These are phyloP conservation scores for Penicillium sp. DNA, from an alignment of 2,329 filamentous ascomycete genomes.

Conservation along the genomic window DNA sequence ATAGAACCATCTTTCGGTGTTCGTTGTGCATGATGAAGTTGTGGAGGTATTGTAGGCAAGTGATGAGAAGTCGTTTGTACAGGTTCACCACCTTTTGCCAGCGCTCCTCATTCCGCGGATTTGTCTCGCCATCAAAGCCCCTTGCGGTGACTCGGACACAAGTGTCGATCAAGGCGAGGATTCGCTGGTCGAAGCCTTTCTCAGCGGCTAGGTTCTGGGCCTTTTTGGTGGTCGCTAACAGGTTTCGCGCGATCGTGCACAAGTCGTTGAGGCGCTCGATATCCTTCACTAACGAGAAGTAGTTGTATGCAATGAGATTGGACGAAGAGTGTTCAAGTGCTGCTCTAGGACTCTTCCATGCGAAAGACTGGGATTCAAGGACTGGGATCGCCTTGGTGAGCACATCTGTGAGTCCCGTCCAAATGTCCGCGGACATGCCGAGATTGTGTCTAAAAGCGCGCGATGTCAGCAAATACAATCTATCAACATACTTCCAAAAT, in stretches of 20 bases:
- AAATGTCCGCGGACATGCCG: constrained; percentile 59
- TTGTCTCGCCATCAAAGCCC: constrained; percentile 66
- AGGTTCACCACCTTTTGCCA: constrained; percentile 67
- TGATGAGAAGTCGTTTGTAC: constrained; percentile 67
- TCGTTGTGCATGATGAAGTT: constrained; percentile 68
- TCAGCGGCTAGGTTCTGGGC: constrained; percentile 66
- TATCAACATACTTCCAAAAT: not conserved
- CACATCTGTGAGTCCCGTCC: constrained; percentile 61
- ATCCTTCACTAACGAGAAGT: constrained; percentile 61
- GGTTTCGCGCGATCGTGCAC: constrained; percentile 63
- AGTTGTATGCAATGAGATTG: constrained; percentile 63
- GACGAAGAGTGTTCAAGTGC: constrained; percentile 62
- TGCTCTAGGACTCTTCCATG: constrained; percentile 59
- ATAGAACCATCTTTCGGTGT: constrained; percentile 65
- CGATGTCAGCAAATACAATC: constrained; percentile 1
- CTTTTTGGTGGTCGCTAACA: constrained; percentile 61
- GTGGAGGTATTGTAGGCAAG: constrained; percentile 67
- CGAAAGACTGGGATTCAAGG: constrained; percentile 63
- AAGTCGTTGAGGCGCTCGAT: constrained; percentile 65
- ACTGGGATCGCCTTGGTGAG: constrained; percentile 63
- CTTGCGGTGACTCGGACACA: constrained; percentile 66
- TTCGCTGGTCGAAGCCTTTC: constrained; percentile 61
- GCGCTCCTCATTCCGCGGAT: constrained; percentile 63
- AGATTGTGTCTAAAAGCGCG: constrained; percentile 52
- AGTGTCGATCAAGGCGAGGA: constrained; percentile 63